A percentile compares a stretch with the other conserved stretches of the same genome.
Evolutionary conservation across 2,329 filamentous ascomycete genomes (phyloP).

Genomic region (Aspergillus fumigatus): DNA sequence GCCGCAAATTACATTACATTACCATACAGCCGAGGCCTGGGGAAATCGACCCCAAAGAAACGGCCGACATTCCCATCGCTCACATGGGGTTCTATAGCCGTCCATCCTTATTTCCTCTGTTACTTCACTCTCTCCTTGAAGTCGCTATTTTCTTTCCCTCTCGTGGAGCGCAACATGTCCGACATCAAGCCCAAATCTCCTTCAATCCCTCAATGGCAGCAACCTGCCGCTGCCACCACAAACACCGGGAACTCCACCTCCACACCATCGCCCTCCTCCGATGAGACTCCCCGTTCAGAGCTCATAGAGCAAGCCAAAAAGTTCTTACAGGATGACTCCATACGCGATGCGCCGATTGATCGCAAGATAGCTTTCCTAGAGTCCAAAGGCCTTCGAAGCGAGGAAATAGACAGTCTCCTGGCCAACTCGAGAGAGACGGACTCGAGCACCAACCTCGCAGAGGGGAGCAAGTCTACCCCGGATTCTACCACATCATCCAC

Average conservation of each 20-base stretch:
- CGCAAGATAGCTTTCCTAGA: conserved; percentile 73
- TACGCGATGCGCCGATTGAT: conserved; percentile 63
- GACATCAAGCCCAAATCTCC: conserved; percentile 28
- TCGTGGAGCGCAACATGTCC: conserved; percentile 23
- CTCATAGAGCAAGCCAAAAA: conserved; percentile 64
- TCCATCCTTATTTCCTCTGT: conserved; percentile 4
- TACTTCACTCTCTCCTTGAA: not conserved
- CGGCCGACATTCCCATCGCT: not conserved
- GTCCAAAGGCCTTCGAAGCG: conserved; percentile 65
- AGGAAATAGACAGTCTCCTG: conserved; percentile 66
- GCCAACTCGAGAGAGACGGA: conserved; percentile 34
- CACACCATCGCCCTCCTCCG: conserved; percentile 23
- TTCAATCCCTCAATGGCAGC: conserved; percentile 41
- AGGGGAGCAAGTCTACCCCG: conserved; percentile 7
- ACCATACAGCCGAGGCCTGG: conserved; percentile 17
- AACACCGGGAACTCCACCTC: conserved; percentile 29
- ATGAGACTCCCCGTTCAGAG: conserved; percentile 25
- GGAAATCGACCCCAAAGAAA: not conserved
- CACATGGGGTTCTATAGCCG: conserved; percentile 7
- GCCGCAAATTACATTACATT: not conserved
- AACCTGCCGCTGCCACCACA: conserved; percentile 24
- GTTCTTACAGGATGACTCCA: conserved; percentile 71
- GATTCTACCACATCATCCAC: conserved; percentile 5
- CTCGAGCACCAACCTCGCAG: conserved; percentile 15
- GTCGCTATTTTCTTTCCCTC: not conserved